Base-by-base conservation (phyloP, 2,329 filamentous ascomycete genomes). In the Colletotrichum cuscutae region DNA sequence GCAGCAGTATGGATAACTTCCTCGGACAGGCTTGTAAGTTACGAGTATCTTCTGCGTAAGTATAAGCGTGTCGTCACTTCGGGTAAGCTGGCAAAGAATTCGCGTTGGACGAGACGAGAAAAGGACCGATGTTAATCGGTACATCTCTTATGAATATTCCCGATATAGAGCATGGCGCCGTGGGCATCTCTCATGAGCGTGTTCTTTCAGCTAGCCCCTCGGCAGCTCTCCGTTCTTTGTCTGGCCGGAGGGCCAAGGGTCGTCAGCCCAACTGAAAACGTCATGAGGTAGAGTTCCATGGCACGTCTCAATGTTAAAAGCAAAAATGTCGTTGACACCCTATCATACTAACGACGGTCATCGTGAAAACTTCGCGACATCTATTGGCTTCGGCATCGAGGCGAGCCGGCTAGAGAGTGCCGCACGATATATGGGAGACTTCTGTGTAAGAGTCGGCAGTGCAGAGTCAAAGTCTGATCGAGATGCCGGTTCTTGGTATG, bases 401-500 rank as follows among this genome's bases (percentile, higher is more conserved):
- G 56, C 46, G 35, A 57, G 66, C 66, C 66, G 66, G 60, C 57
- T 46, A 57, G 15, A 57, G 22, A 53, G 35, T 65, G 67, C 65
- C 69, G 65, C n/a, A 46, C 53, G 70, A 58, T 52, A 59, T 32
- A 61, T 49, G 28, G 60, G 30, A 49, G n/a, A 52, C 52, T 46
- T 35, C 32, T 35, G 22, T 53, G 19, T 22, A 37, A 60, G 57
- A 57, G 66, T 65, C 56, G 60, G 66, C 60, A 57, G 56, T 49
- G 71, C 66, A 62, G 56, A 35, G 60, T 60, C 42, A 61, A 73
- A 70, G 66, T 73, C 42, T 32, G 49, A 65, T 65, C n/a, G 37
- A 37, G 49, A 42, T 52, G 60, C 42, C 60, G 46, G 60, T 26
- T 56, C 53, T 46, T 19, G 35, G 57, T 53, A 61, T 15, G 32